Base-by-base conservation (phyloP, 371 early-diverging fungal genomes). In the Mucor sp. region DNA sequence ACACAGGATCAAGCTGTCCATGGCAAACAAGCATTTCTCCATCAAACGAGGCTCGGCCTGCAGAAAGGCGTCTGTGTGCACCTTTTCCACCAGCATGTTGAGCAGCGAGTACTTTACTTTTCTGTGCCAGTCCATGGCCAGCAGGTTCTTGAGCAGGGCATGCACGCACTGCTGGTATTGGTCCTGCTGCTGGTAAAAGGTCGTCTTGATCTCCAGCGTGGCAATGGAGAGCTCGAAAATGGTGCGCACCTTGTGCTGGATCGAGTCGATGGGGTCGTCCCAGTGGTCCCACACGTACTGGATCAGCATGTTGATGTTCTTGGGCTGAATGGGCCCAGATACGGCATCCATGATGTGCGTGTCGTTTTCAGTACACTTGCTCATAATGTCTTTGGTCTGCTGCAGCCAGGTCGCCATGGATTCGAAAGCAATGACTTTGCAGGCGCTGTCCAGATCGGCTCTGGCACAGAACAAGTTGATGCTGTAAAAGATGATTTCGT, bases 201-300 rank as follows among this genome's bases (percentile, higher is more conserved):
- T 41, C 1, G 85, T 67, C 37, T 80, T 83, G 30, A 80, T 60
- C 19, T 84, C 74, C 4, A 86, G 77, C 27, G 88, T 79, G 27
- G 86, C 84, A 33, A 92, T 57, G 4, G 88, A 72, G 8, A 84
- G 67, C 71, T 90, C 92, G 50, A 92, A 89, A 25, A 92, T 90
- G 21, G 74, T 61, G 37, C 76, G 77, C n/a, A 88, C 87, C 71
- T 90, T 91, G 67, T 87, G 84, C 61, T 92, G 93, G 15, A 93
- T 86, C 1, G 91, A 86, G 63, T 93, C 92, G 9, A 90, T 79
- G n/a, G 91, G 92, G 63, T 93, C 93, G 67, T 93, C 93, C 92
- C 93, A 93, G 66, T 91, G 88, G 66, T 89, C 85, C 82, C 89
- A 89, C 32, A 93, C 86, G 59, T 90, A 90, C 8, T 85, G 83